A percentile compares a stretch with the other conserved stretches of the same genome.
phyloP scores from a whole-genome alignment of 2,329 filamentous ascomycete genomes.

The Claviceps maximensis region DNA sequence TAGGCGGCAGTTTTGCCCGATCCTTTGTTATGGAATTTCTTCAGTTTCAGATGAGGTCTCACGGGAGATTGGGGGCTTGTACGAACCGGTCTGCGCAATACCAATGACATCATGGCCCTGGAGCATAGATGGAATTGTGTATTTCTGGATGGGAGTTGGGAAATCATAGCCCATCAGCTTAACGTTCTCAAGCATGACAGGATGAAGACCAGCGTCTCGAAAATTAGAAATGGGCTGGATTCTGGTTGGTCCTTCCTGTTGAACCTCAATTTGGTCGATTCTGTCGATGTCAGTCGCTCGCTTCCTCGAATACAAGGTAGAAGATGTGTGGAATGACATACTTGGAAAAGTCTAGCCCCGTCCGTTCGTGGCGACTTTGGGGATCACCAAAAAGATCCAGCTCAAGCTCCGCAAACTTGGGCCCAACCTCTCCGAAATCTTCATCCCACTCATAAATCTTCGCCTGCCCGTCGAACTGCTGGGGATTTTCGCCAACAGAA shows the following conservation, averaged over 20 bases:
- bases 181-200: conserved; percentile 68
- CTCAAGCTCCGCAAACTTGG: conserved; percentile 58
- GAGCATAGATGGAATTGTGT: conserved; percentile 67
- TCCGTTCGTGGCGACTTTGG: conserved; percentile 30
- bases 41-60: neutral
- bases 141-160: conserved; percentile 82
- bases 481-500: conserved; percentile 6
- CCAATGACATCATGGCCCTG: conserved; percentile 72
- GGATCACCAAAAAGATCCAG: conserved; percentile 56
- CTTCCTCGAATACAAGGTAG: neutral
- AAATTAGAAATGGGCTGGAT: conserved; percentile 46
- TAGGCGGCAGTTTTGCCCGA: conserved; percentile 96
- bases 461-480: conserved; percentile 41
- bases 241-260: conserved; percentile 41
- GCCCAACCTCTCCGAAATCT: conserved; percentile 76
- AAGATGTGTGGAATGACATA: conserved; percentile 25
- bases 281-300: conserved; percentile 20
- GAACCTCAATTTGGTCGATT: conserved; percentile 39
- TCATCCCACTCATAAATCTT: conserved; percentile 71
- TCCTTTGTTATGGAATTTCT: conserved; percentile 42
- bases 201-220: conserved; percentile 69
- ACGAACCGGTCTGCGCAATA: conserved; percentile 80
- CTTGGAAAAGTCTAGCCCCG: conserved; percentile 52
- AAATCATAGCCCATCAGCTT: conserved; percentile 53
- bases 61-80: neutral